These are phyloP conservation scores for Aureobasidium sp. DNA, from an alignment of 2,329 filamentous ascomycete species.

Conservation along the genomic window DNA sequence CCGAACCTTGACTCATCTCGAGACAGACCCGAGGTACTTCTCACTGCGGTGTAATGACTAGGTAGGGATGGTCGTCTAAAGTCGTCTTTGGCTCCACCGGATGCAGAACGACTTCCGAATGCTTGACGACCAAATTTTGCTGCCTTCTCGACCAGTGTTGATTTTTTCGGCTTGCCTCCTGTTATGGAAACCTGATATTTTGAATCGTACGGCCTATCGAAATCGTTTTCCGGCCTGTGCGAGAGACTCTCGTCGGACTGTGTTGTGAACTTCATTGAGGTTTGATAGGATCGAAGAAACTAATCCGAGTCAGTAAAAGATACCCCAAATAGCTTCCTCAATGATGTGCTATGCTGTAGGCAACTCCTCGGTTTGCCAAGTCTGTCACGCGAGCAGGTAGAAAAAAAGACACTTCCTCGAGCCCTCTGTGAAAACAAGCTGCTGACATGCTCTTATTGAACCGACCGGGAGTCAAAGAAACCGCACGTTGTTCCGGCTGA, in stretches of 20 bases:
- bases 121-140: slow-evolving; percentile 12
- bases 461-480: no score
- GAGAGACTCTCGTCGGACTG: background rate
- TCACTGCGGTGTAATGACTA: background rate
- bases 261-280: background rate
- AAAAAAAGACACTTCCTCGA: background rate
- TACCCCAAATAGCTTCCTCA: background rate
- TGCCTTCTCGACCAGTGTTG: slow-evolving; percentile 11
- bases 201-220: background rate
- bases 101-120: slow-evolving; percentile 1
- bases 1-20: background rate
- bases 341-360: background rate
- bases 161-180: slow-evolving; percentile 15
- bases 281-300: background rate
- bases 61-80: background rate
- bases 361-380: background rate
- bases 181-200: slow-evolving; percentile 13
- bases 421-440: background rate
- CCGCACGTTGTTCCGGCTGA: no score
- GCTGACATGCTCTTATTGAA: background rate
- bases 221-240: slow-evolving; percentile 12
- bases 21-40: background rate
- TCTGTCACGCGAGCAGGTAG: background rate
- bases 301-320: background rate
- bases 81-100: background rate